Evolutionary conservation across 805 yeast species (phyloP).

Genomic region (Phaffomyces opuntiae): DNA sequence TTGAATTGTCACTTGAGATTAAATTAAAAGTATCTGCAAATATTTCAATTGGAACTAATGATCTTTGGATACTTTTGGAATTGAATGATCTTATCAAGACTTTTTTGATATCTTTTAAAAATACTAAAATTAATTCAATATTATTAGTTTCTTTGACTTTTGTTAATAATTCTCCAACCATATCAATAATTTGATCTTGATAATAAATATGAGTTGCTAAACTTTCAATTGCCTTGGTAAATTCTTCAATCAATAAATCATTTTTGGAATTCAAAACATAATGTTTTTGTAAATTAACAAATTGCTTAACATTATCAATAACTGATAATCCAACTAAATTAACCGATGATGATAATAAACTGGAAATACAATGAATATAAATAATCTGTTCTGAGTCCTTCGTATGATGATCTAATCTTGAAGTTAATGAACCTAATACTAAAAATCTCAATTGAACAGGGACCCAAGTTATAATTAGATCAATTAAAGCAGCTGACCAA

Average conservation of each 20-base stretch:
- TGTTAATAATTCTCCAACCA: constrained; percentile 59
- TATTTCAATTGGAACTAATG: constrained; percentile 19
- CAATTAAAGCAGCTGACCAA: constrained; percentile 56
- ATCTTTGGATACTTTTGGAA: constrained; percentile 18
- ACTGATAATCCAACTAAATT: constrained; percentile 85
- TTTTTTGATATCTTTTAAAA: constrained; percentile 14
- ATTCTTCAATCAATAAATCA: constrained; percentile 32
- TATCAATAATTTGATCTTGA: constrained; percentile 79
- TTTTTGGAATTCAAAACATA: constrained; percentile 20
- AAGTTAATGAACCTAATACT: constrained; percentile 43
- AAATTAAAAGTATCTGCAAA: constrained; percentile 18
- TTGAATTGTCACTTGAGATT: constrained; percentile 5
- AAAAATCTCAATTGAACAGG: constrained; percentile 75
- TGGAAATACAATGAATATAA: constrained; percentile 41
- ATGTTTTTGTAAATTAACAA: constrained; percentile 42
- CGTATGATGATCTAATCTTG: constrained; percentile 22
- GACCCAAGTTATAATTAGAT: constrained; percentile 64
- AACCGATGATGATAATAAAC: constrained; percentile 66
- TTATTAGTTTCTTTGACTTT: constrained; percentile 26
- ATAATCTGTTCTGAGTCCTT: constrained; percentile 20
- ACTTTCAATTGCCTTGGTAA: constrained; percentile 55
- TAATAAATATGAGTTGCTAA: constrained; percentile 76
- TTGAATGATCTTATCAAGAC: constrained; percentile 12
- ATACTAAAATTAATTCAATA: constrained; percentile 2
- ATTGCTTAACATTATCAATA: constrained; percentile 62